phyloP scores from a whole-genome alignment of 2,329 filamentous ascomycete species.

The Aschersonia sp. region DNA sequence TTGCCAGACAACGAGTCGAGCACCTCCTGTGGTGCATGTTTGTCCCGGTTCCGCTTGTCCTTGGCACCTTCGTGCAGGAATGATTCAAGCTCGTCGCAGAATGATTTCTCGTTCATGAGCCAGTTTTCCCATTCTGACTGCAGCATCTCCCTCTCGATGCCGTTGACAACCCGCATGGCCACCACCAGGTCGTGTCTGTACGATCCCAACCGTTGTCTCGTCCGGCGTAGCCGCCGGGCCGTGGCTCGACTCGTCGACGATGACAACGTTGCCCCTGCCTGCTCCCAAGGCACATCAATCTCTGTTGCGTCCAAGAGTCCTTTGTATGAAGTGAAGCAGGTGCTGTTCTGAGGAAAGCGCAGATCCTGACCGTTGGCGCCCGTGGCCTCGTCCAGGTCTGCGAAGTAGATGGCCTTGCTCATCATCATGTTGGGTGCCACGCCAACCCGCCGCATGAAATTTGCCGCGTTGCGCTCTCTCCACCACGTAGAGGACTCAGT shows the following conservation, averaged over 20 bases:
- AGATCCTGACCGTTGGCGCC: conserved; percentile 18
- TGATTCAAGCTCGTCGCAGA: conserved; percentile 50
- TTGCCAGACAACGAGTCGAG: conserved; percentile 14
- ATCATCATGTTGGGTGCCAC: conserved; percentile 67
- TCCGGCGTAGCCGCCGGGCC: conserved; percentile 55
- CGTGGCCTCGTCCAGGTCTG: conserved; percentile 58
- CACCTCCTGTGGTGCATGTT: conserved; percentile 16
- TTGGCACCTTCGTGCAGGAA: conserved; percentile 22
- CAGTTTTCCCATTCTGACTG: conserved; percentile 88
- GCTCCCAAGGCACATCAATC: conserved; percentile 40
- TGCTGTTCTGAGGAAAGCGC: conserved; percentile 30
- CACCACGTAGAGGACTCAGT: conserved; percentile 68
- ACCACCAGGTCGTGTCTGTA: conserved; percentile 87
- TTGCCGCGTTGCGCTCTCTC: conserved; percentile 64
- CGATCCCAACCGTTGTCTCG: conserved; percentile 67
- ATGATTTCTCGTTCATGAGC: conserved; percentile 62
- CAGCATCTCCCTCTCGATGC: conserved; percentile 73
- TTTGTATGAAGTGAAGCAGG: conserved; percentile 47
- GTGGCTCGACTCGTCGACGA: conserved; percentile 36
- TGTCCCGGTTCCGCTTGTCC: conserved; percentile 6
- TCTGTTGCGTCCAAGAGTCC: conserved; percentile 42
- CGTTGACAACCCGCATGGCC: conserved; percentile 79
- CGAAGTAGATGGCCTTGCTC: conserved; percentile 73
- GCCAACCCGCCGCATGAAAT: conserved; percentile 70
- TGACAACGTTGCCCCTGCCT: conserved; percentile 31